Evolutionary conservation across 2,329 filamentous ascomycete species (phyloP).

Genomic region (Trematosphaeria pertusa): DNA sequence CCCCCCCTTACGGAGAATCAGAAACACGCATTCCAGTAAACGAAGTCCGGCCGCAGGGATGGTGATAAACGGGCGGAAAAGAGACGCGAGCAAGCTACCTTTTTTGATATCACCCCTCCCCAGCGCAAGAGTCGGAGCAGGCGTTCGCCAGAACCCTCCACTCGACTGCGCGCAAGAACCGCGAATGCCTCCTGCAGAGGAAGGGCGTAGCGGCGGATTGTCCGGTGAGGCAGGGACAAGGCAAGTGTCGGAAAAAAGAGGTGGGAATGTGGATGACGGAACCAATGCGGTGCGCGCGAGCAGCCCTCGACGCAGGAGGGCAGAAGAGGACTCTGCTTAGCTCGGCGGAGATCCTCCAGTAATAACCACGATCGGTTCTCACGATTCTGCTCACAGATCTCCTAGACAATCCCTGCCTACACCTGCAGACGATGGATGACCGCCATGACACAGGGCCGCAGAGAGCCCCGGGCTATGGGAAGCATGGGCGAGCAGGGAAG

Average conservation of each 20-base stretch:
- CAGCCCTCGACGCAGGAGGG: slow-evolving; percentile 37
- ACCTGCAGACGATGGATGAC: slow-evolving; percentile 48
- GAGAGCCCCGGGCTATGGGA: slow-evolving; percentile 46
- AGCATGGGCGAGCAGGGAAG: slow-evolving; percentile 35
- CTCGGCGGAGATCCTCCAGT: slow-evolving; percentile 47
- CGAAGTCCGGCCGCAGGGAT: slow-evolving; percentile 30
- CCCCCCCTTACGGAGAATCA: slow-evolving; percentile 25
- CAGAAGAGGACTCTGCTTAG: slow-evolving; percentile 35
- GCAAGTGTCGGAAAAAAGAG: slow-evolving; percentile 27
- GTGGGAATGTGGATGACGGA: slow-evolving; percentile 21
- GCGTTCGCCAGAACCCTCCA: slow-evolving; percentile 11
- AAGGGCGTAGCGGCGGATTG: slow-evolving; percentile 12
- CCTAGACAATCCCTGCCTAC: slow-evolving; percentile 38
- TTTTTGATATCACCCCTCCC: slow-evolving; percentile 24
- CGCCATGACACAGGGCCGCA: slow-evolving; percentile 47
- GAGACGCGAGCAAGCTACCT: slow-evolving; percentile 34
- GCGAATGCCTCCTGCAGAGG: slow-evolving; percentile 8
- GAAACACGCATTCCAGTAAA: slow-evolving; percentile 18
- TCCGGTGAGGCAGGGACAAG: slow-evolving; percentile 11
- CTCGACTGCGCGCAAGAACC: slow-evolving; percentile 7
- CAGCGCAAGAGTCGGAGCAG: slow-evolving; percentile 18
- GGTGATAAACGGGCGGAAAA: slow-evolving; percentile 17
- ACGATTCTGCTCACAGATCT: slow-evolving; percentile 44
- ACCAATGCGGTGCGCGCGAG: slow-evolving; percentile 29
- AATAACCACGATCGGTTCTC: slow-evolving; percentile 49